phyloP scores from a whole-genome alignment of 1,139 yeast species.

The Scheffersomyces stambukii region DNA sequence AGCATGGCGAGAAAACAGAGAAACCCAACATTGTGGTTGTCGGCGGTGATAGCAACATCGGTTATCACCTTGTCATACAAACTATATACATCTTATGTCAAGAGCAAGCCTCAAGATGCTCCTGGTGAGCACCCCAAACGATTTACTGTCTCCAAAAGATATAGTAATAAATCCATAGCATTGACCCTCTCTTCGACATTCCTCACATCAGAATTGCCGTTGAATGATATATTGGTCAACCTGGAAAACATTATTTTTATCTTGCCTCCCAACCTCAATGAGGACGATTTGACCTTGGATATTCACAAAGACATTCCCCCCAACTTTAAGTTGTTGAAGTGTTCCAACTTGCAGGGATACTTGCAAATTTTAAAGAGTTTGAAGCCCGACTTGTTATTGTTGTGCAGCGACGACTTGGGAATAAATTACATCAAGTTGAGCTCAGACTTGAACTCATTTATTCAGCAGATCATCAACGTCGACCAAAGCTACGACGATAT shows the following conservation, averaged over 20 bases:
- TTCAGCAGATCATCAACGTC: slow-evolving; percentile 33
- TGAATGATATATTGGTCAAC: slow-evolving; percentile 35
- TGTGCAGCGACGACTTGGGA: slow-evolving; percentile 45
- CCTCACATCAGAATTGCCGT: slow-evolving; percentile 35
- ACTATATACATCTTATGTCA: slow-evolving; percentile 21
- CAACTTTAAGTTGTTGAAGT: slow-evolving; percentile 40
- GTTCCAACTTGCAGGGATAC: slow-evolving; percentile 42
- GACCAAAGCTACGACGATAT: slow-evolving; percentile 34
- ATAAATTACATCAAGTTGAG: slow-evolving; percentile 23
- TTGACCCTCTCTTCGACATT: slow-evolving; percentile 43
- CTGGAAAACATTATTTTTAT: slow-evolving; percentile 42
- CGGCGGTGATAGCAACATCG: slow-evolving; percentile 37
- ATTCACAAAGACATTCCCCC: slow-evolving; percentile 15
- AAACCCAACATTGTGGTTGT: slow-evolving; percentile 30
- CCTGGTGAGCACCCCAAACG: slow-evolving; percentile 7
- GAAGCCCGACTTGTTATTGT: slow-evolving; percentile 39
- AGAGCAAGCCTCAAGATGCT: slow-evolving; percentile 6
- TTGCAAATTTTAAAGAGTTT: slow-evolving; percentile 38
- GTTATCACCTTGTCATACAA: slow-evolving; percentile 34
- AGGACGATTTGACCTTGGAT: slow-evolving; percentile 36
- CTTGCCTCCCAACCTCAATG: slow-evolving; percentile 42
- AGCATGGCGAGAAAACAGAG: slow-evolving; percentile 14
- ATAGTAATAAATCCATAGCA: slow-evolving; percentile 35
- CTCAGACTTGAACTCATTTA: slow-evolving; percentile 38
- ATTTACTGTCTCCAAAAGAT: slow-evolving; percentile 15